Conservation (phyloP, 371 early-diverging fungal genomes). For the Rhizopus sp. region DNA sequence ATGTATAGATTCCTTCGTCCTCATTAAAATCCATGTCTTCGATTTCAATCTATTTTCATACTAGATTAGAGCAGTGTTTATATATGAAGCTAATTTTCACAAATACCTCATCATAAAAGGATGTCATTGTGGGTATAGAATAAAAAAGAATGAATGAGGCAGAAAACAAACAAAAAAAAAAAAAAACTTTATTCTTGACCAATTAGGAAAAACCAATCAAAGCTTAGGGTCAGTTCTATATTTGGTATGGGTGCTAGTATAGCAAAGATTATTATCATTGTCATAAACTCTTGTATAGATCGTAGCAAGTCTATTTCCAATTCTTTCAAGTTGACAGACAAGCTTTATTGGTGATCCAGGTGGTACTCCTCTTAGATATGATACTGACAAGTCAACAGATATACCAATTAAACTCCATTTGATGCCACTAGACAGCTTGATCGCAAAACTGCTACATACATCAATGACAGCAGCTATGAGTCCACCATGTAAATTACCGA, state of each 20-base stretch:
- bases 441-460: constrained; percentile 46
- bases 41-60: constrained; percentile 70
- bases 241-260: constrained; percentile 26
- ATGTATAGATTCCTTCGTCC: constrained; percentile 82
- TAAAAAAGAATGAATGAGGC: constrained; percentile 2
- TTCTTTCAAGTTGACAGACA: constrained; percentile 40
- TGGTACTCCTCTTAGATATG: constrained; percentile 35
- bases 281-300: constrained; percentile 42
- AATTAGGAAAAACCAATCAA: background rate
- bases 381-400: constrained; percentile 39
- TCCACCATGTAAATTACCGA: constrained; percentile 49
- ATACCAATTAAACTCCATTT: constrained; percentile 37
- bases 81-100: background rate
- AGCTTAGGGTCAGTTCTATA: background rate
- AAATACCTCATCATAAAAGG: constrained; percentile 38
- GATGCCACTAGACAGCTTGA: constrained; percentile 25
- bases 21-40: constrained; percentile 97
- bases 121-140: constrained; percentile 22
- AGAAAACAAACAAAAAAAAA: constrained; percentile 1
- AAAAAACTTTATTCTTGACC: background rate
- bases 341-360: constrained; percentile 31
- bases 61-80: constrained; percentile 4
- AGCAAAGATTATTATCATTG: constrained; percentile 31
- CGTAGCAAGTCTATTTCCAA: constrained; percentile 38
- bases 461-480: constrained; percentile 50